Percentiles rank a stretch among this genome's conserved stretches.
These are phyloP conservation scores for Pythium oligandrum DNA, from an alignment of 352 stramenopile genomes.

Conservation along the genomic window DNA sequence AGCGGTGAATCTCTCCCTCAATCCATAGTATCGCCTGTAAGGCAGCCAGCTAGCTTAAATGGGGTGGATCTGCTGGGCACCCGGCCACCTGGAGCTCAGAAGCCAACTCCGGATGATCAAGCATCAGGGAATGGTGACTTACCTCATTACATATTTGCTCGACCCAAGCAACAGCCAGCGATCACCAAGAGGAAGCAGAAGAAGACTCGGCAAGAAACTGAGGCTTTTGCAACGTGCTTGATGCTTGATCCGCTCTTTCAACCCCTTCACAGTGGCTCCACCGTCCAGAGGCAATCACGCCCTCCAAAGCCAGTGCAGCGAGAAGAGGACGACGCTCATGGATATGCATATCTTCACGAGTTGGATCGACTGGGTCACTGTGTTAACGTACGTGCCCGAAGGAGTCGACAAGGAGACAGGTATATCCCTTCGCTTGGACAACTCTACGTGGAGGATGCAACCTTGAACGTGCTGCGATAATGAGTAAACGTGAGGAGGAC, in stretches of 20 bases:
- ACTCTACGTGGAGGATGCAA: constrained; percentile 18
- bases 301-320: no score
- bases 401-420: constrained; percentile 26
- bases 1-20: no score
- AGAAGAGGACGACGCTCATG: not conserved
- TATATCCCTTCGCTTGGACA: constrained; percentile 49
- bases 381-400: constrained; percentile 38
- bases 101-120: no score
- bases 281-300: no score
- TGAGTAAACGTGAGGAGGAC: not conserved
- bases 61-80: constrained; percentile 16
- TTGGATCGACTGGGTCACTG: constrained; percentile 38
- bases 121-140: no score
- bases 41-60: not conserved
- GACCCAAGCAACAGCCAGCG: constrained; percentile 19
- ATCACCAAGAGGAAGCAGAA: constrained; percentile 24
- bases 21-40: no score
- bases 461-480: constrained; percentile 11
- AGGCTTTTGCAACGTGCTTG: constrained; percentile 14
- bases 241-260: constrained; percentile 76
- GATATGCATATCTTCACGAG: constrained; percentile 39
- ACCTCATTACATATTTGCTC: constrained; percentile 42
- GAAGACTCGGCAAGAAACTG: constrained; percentile 3
- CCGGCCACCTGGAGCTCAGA: constrained; percentile 2
- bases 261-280: not conserved